These are phyloP conservation scores for Sporothrix variecibatus DNA, from an alignment of 2,329 filamentous ascomycete genomes.

Conservation along the genomic window DNA sequence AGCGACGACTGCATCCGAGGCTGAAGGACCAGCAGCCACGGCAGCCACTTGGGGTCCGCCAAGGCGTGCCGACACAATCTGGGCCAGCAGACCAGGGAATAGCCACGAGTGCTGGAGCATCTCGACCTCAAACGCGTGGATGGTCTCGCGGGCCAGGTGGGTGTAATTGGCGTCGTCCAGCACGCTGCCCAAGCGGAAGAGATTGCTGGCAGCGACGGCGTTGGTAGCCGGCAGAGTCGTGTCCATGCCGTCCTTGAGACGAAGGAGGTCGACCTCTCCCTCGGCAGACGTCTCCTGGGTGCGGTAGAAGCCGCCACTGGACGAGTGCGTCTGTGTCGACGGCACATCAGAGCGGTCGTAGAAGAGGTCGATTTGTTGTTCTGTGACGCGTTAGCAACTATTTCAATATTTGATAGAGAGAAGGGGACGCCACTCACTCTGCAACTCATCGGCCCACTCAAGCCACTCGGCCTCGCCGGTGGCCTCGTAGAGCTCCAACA, in stretches of 20 bases:
- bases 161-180: conserved; percentile 50
- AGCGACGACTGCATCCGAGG: conserved; percentile 26
- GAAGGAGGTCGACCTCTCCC: conserved; percentile 64
- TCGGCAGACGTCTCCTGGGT: conserved; percentile 53
- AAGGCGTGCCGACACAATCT: conserved; percentile 72
- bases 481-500: conserved; percentile 81
- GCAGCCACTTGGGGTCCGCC: conserved; percentile 54
- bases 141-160: conserved; percentile 68
- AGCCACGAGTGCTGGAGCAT: conserved; percentile 91
- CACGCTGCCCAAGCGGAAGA: conserved; percentile 75
- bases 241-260: conserved; percentile 95
- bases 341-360: conserved; percentile 58
- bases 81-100: conserved; percentile 77
- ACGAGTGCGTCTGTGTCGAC: conserved; percentile 41
- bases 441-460: conserved; percentile 77
- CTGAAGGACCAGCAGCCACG: conserved; percentile 28
- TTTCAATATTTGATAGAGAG: conserved; percentile 25
- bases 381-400: conserved; percentile 42
- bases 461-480: conserved; percentile 74
- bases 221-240: conserved; percentile 88
- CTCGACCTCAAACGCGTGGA: conserved; percentile 86
- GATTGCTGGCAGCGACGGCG: conserved; percentile 79
- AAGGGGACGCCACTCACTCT: conserved; percentile 58
- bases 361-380: conserved; percentile 74
- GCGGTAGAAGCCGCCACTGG: conserved; percentile 70